phyloP scores from a whole-genome alignment of 2,329 filamentous ascomycete species.

The Gnomoniopsis smithogilvyi region DNA sequence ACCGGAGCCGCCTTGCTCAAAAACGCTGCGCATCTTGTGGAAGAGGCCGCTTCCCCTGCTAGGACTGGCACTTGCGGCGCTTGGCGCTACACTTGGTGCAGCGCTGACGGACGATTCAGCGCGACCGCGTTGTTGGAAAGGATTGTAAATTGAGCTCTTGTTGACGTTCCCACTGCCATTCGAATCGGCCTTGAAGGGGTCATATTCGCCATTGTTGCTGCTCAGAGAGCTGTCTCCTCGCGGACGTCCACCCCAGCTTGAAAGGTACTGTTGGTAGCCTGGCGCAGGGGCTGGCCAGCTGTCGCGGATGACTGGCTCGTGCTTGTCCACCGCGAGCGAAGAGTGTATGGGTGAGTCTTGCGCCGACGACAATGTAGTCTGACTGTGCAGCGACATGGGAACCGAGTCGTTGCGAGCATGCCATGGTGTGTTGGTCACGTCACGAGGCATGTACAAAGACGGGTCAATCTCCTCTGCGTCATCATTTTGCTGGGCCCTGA shows the following conservation, averaged over 20 bases:
- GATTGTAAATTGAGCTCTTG: constrained; percentile 8
- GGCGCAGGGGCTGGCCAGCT: constrained; percentile 26
- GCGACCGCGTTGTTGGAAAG: constrained; percentile 9
- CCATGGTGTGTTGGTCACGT: constrained; percentile 32
- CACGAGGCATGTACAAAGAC: constrained; percentile 23
- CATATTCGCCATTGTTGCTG: constrained; percentile 22
- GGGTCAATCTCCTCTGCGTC: constrained; percentile 18
- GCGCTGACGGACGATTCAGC: constrained; percentile 12
- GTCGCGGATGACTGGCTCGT: constrained; percentile 31
- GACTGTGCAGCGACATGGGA: constrained; percentile 32
- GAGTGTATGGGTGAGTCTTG: constrained; percentile 29
- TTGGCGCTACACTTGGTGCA: background rate
- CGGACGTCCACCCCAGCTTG: constrained; percentile 14
- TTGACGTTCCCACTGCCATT: constrained; percentile 1
- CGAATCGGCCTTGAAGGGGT: constrained; percentile 24
- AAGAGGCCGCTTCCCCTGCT: constrained; percentile 29
- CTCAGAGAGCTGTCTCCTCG: constrained; percentile 23
- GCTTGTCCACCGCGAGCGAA: constrained; percentile 23
- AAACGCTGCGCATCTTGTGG: constrained; percentile 38
- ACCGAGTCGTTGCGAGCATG: constrained; percentile 28
- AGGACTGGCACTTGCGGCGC: constrained; percentile 6
- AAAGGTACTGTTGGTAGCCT: constrained; percentile 11
- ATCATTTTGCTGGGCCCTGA: constrained; percentile 14
- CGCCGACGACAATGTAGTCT: constrained; percentile 32
- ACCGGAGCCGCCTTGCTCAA: constrained; percentile 27